Conservation (phyloP, 2,329 filamentous ascomycete species). For the Fusarium veterinarium region DNA sequence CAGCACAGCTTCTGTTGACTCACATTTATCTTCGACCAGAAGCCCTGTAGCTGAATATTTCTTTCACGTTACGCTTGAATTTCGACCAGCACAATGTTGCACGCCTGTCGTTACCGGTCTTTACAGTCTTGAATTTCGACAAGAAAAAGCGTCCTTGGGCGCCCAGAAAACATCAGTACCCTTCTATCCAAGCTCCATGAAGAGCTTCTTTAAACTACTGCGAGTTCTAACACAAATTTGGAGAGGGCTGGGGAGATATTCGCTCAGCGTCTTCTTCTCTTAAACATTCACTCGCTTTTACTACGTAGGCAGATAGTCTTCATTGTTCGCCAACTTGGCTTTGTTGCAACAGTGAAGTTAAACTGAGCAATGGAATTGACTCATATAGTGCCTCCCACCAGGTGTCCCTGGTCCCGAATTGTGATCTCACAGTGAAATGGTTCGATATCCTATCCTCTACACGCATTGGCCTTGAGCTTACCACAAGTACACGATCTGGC, state of each 20-base stretch:
- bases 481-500: rapidly evolving
- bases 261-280: background rate
- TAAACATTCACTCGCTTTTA: background rate
- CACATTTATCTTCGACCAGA: conserved; percentile 1
- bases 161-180: background rate
- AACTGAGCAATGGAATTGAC: background rate
- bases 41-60: background rate
- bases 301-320: background rate
- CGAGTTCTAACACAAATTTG: background rate
- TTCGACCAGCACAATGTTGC: conserved; percentile 10
- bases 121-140: background rate
- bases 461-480: no score
- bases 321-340: background rate
- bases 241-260: no score
- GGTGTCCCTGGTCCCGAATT: background rate
- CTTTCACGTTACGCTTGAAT: background rate
- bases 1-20: conserved; percentile 4
- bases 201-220: background rate
- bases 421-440: background rate
- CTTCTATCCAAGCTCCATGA: background rate
- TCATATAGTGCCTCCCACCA: background rate
- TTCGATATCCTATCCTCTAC: background rate
- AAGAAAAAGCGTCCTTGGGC: background rate
- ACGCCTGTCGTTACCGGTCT: conserved; percentile 24
- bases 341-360: background rate